Evolutionary conservation across 257 asterid genomes (phyloP).

Genomic region (Solanum sejunctum): DNA sequence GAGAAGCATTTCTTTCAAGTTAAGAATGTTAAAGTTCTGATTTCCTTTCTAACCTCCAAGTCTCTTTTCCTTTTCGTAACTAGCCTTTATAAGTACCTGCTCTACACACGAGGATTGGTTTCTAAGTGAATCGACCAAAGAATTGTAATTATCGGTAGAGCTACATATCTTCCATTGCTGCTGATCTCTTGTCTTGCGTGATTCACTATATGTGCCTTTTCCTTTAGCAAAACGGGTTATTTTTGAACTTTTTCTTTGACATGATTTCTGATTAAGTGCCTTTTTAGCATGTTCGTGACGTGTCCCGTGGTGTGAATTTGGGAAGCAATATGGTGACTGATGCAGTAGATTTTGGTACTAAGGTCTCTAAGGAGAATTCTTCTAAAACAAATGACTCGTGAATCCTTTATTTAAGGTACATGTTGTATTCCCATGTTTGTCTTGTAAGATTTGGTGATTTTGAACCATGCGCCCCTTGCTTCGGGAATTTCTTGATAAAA

Average conservation of each 20-base stretch:
- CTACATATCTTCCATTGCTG: background rate
- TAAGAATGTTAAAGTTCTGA: background rate
- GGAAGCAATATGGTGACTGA: conserved; percentile 20
- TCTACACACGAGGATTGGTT: background rate
- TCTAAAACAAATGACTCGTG: conserved; percentile 27
- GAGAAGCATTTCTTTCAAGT: background rate
- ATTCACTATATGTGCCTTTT: background rate
- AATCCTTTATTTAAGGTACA: conserved; percentile 35
- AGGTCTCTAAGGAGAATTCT: conserved; percentile 19
- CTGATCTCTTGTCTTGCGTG: background rate
- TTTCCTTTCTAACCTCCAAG: background rate
- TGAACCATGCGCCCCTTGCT: background rate
- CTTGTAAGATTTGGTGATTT: background rate
- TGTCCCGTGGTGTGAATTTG: conserved; percentile 18
- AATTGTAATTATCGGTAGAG: background rate
- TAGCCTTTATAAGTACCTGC: background rate
- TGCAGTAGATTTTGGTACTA: conserved; percentile 13
- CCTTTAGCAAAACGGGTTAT: background rate
- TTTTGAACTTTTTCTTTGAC: background rate
- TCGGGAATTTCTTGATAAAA: too few relatives aligned
- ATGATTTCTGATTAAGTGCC: background rate
- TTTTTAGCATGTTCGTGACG: conserved; percentile 29
- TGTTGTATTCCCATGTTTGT: background rate
- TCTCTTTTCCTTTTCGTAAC: background rate
- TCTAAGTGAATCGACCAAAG: background rate